Conservation (phyloP, 2,329 filamentous ascomycete species). For the Dothistroma septosporum region DNA sequence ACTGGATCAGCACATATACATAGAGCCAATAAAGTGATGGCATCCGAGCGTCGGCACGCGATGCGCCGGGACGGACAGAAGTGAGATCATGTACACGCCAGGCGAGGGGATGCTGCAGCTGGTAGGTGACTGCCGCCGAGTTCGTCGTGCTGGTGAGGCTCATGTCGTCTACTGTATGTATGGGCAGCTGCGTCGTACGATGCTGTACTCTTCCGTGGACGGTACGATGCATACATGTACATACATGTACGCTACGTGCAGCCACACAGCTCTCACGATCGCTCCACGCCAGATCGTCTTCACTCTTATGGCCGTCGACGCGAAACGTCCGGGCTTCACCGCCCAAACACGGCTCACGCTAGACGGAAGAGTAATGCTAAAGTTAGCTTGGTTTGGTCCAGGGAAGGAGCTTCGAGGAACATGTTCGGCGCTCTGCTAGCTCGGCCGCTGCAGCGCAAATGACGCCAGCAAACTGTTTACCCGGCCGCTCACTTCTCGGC, state of each 20-base stretch:
- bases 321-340: conserved; percentile 8
- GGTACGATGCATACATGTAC: no score
- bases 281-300: no score
- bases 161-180: no score
- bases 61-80: neutral
- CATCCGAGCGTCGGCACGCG: neutral
- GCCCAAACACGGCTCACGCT: neutral
- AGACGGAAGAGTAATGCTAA: neutral
- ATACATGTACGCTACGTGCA: no score
- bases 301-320: neutral
- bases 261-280: no score
- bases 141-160: neutral
- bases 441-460: neutral
- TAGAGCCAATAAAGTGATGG: neutral
- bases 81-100: neutral
- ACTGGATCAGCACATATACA: neutral
- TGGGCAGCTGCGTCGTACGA: neutral
- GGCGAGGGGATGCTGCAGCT: neutral
- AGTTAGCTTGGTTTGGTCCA: conserved; percentile 5
- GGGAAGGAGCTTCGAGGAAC: conserved; percentile 14
- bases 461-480: conserved; percentile 2
- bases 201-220: neutral
- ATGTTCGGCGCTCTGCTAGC: conserved; percentile 14
- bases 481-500: neutral
- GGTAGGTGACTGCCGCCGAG: neutral